Evolutionary conservation across 345 rosid species (phyloP).

Genomic region (Eucalyptus melliodora): DNA sequence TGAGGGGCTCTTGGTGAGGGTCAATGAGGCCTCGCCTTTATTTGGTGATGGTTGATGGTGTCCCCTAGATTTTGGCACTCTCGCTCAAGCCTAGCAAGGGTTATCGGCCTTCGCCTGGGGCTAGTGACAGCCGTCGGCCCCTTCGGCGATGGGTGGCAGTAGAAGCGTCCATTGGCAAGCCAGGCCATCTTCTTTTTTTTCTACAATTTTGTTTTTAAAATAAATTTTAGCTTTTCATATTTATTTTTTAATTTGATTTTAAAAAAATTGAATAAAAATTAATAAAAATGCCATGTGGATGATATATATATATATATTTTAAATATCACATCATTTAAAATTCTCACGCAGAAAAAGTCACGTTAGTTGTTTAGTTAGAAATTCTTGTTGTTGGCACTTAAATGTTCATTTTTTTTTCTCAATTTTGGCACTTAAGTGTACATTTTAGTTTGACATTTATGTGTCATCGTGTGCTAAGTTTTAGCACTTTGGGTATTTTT

Average conservation of each 20-base stretch:
- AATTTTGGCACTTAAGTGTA: too few relatives aligned
- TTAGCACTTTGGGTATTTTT: too few relatives aligned
- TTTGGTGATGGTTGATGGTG: too few relatives aligned
- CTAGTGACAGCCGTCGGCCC: rapidly evolving
- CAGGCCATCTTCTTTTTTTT: rapidly evolving
- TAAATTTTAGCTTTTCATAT: too few relatives aligned
- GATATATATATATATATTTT: too few relatives aligned
- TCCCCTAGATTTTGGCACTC: too few relatives aligned
- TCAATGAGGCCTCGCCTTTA: too few relatives aligned
- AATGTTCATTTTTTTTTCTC: rapidly evolving
- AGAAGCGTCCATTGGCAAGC: rapidly evolving
- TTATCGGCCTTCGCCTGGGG: rapidly evolving
- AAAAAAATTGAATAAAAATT: rapidly evolving
- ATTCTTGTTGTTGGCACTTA: too few relatives aligned
- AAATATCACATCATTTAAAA: too few relatives aligned
- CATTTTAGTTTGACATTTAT: rapidly evolving
- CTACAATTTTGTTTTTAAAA: too few relatives aligned
- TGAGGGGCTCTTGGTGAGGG: too few relatives aligned
- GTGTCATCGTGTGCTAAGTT: rapidly evolving
- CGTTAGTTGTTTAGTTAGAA: rapidly evolving
- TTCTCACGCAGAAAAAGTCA: rapidly evolving
- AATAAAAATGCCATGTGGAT: too few relatives aligned
- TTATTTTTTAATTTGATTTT: rapidly evolving
- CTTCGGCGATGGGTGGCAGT: rapidly evolving
- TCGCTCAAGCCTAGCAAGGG: rapidly evolving